Evolutionary conservation across 306 rosid genomes (phyloP).

Genomic region (Hippophae rhamnoides): DNA sequence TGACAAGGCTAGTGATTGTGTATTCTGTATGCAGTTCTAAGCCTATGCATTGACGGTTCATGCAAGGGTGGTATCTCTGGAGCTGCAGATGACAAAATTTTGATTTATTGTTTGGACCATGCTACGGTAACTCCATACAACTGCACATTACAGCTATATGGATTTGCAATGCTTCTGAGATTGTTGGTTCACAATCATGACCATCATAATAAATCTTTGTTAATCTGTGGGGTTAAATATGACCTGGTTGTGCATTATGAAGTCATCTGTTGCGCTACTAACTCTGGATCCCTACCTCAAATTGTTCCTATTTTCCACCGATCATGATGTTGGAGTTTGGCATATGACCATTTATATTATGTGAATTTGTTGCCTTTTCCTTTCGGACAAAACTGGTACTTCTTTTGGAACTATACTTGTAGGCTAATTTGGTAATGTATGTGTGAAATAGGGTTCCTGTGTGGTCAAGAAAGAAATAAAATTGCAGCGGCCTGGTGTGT

Average conservation of each 20-base stretch:
- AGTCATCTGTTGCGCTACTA: too few species aligned
- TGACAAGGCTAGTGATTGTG: constrained; percentile 8
- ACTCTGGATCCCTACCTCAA: too few species aligned
- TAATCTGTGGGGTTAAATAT: too few species aligned
- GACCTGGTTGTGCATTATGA: too few species aligned
- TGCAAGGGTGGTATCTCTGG: constrained; percentile 89
- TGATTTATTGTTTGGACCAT: constrained; percentile 70
- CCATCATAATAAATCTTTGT: too few species aligned
- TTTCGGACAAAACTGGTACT: background rate
- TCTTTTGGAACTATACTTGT: background rate
- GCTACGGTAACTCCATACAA: constrained; percentile 46
- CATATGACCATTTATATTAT: too few species aligned
- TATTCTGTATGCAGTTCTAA: constrained; percentile 52
- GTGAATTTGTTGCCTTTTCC: background rate
- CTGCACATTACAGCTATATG: background rate
- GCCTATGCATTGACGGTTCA: constrained; percentile 54
- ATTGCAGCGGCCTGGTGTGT: constrained; percentile 83
- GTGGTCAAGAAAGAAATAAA: constrained; percentile 55
- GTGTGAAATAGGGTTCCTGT: constrained; percentile 47
- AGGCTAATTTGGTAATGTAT: constrained; percentile 9
- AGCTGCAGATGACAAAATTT: constrained; percentile 77
- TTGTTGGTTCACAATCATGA: too few species aligned
- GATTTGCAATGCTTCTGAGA: too few species aligned
- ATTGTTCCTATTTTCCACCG: too few species aligned
- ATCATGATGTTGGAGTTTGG: too few species aligned